These are phyloP conservation scores for Colletotrichum trifolii DNA, from an alignment of 2,329 filamentous ascomycete genomes.

Conservation along the genomic window DNA sequence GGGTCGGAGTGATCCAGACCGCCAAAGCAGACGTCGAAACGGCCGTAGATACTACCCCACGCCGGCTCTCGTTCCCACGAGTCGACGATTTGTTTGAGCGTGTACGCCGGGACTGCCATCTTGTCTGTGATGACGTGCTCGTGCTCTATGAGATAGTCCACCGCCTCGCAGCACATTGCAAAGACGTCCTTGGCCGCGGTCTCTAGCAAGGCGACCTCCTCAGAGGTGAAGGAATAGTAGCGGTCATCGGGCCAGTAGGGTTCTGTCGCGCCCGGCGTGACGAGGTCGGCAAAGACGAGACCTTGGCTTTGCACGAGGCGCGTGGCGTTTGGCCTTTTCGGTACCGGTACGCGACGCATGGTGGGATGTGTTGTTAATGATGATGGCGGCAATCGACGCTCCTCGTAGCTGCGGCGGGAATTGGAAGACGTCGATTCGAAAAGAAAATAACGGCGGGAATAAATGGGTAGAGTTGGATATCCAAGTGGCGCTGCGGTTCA, in stretches of 20 bases:
- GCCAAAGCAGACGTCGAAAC: slow-evolving; percentile 22
- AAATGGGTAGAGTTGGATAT: neutral
- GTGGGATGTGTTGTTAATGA: neutral
- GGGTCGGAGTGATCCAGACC: slow-evolving; percentile 8
- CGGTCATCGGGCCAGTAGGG: slow-evolving; percentile 22
- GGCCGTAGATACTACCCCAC: slow-evolving; percentile 25
- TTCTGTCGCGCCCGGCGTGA: neutral
- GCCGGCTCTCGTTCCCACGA: slow-evolving; percentile 10
- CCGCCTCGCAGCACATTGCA: slow-evolving; percentile 22
- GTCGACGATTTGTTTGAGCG: neutral
- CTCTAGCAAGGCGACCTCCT: slow-evolving; percentile 11
- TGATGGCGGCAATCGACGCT: neutral
- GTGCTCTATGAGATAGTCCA: slow-evolving; percentile 14
- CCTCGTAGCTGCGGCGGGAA: too few relatives aligned
- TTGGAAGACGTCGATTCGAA: too few relatives aligned
- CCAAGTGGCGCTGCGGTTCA: slow-evolving; percentile 4
- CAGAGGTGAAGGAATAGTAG: slow-evolving; percentile 14
- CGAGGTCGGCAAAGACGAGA: slow-evolving; percentile 18
- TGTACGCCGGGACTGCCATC: slow-evolving; percentile 12
- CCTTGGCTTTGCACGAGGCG: slow-evolving; percentile 22
- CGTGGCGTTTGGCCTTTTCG: slow-evolving; percentile 5
- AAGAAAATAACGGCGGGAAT: too few relatives aligned
- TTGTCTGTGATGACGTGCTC: slow-evolving; percentile 5
- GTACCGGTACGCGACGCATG: slow-evolving; percentile 3
- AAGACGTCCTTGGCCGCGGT: slow-evolving; percentile 10